A percentile compares a stretch with the other conserved stretches of the same genome.
These are phyloP conservation scores for Mallotus japonicus DNA, from an alignment of 441 rosid species.

Conservation along the genomic window DNA sequence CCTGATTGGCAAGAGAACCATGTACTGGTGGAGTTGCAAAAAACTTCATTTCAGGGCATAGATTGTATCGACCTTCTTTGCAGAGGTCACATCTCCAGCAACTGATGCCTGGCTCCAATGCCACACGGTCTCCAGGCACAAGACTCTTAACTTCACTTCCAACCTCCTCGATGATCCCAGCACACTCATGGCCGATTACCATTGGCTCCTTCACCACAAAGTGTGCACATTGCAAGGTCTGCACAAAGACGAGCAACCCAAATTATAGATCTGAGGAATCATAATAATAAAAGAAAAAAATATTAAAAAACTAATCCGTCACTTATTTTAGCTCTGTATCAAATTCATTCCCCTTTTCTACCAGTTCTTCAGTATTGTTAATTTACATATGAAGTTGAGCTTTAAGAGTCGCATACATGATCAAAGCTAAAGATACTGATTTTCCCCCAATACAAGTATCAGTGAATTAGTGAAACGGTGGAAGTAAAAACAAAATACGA, in stretches of 20 bases:
- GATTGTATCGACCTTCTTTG: conserved; percentile 77
- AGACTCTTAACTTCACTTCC: conserved; percentile 67
- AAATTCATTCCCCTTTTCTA: neutral
- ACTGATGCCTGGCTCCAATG: conserved; percentile 85
- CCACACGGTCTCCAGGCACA: conserved; percentile 70
- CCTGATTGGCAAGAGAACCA: conserved; percentile 89
- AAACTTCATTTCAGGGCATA: conserved; percentile 88
- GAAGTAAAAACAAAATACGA: neutral
- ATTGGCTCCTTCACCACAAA: conserved; percentile 85
- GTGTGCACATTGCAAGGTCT: conserved; percentile 67
- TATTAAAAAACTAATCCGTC: neutral
- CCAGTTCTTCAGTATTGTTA: neutral
- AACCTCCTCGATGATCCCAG: conserved; percentile 77
- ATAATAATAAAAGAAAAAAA: neutral
- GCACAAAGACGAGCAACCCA: conserved; percentile 2
- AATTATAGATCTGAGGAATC: conserved; percentile 7
- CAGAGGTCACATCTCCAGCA: conserved; percentile 73
- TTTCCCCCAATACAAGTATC: too few species aligned
- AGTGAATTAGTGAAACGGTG: neutral
- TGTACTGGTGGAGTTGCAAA: conserved; percentile 89
- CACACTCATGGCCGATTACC: conserved; percentile 95
- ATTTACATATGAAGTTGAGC: neutral
- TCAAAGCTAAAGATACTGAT: neutral
- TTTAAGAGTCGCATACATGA: neutral
- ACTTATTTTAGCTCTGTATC: neutral